Percentiles rank a stretch among this genome's conserved stretches.
These are phyloP conservation scores for Microbotryum scabiosae DNA, from an alignment of 1,284 basidiomycete species.

Conservation along the genomic window DNA sequence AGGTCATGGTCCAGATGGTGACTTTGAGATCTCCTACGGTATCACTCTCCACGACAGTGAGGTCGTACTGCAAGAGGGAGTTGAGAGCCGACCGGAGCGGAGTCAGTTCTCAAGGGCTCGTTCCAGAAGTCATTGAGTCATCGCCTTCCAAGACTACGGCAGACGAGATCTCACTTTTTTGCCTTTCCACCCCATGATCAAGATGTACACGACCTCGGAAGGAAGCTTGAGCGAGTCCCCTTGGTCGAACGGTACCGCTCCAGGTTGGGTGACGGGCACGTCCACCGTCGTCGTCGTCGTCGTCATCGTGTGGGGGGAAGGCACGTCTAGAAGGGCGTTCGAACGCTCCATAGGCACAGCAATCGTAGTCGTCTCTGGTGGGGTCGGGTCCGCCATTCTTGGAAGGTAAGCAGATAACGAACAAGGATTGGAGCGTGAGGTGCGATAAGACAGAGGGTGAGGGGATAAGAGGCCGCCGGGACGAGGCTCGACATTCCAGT, in stretches of 20 bases:
- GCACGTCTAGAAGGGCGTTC: not conserved
- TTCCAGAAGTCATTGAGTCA: too few relatives aligned
- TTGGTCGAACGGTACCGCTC: not conserved
- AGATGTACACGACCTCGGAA: conserved; percentile 1
- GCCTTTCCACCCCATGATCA: conserved; percentile 10
- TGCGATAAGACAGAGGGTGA: too few relatives aligned
- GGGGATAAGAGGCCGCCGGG: too few relatives aligned
- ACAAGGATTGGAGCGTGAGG: too few relatives aligned
- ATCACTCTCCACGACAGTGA: conserved; percentile 8
- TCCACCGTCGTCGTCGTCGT: not conserved
- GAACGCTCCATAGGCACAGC: not conserved
- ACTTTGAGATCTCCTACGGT: conserved; percentile 33
- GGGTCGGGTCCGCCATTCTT: not conserved
- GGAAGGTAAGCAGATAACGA: not conserved
- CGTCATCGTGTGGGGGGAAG: not conserved
- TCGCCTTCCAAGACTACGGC: too few relatives aligned
- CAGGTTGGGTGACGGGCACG: not conserved
- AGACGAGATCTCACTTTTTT: not conserved
- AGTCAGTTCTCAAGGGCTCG: too few relatives aligned
- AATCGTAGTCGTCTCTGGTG: not conserved
- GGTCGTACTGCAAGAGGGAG: not conserved
- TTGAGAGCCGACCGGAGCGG: too few relatives aligned
- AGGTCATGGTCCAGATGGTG: conserved; percentile 58
- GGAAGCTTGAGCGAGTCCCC: conserved; percentile 4
- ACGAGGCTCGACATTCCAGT: too few relatives aligned